phyloP scores from a whole-genome alignment of 768 basidiomycete species.

The Xerocomellus dryophilus region DNA sequence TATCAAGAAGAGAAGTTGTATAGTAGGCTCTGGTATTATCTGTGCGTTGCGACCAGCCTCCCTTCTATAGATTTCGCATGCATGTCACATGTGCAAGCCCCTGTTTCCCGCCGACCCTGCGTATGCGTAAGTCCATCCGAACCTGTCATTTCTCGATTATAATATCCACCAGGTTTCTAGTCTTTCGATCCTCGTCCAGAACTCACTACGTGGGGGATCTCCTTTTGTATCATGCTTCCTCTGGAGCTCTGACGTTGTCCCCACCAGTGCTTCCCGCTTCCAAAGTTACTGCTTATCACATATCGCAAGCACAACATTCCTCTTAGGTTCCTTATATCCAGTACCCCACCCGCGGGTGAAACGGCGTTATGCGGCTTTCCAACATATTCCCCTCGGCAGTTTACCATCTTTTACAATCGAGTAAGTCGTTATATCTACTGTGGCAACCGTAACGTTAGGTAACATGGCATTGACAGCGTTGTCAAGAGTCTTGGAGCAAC shows the following conservation, averaged over 20 bases:
- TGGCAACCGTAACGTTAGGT: not conserved
- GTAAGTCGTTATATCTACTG: not conserved
- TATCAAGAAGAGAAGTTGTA: conserved; percentile 1
- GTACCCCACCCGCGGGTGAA: conserved; percentile 5
- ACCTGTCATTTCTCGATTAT: not conserved
- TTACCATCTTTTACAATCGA: not conserved
- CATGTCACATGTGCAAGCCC: not conserved
- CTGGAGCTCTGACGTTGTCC: not conserved
- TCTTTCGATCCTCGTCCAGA: not conserved
- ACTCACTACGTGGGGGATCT: not conserved
- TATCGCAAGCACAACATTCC: not conserved
- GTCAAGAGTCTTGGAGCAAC: not conserved
- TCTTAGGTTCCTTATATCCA: not conserved
- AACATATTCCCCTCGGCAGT: not conserved
- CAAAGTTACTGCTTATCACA: not conserved
- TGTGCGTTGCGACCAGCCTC: not conserved
- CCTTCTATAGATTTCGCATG: not conserved
- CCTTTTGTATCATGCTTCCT: not conserved
- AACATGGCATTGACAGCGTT: not conserved
- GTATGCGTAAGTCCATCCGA: not conserved
- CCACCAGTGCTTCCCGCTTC: not conserved
- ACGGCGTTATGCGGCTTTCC: conserved; percentile 7
- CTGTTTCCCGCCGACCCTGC: not conserved
- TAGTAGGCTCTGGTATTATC: not conserved
- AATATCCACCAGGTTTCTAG: not conserved